Evolutionary conservation across 345 rosid genomes (phyloP).

Genomic region (Arabis hirsuta): DNA sequence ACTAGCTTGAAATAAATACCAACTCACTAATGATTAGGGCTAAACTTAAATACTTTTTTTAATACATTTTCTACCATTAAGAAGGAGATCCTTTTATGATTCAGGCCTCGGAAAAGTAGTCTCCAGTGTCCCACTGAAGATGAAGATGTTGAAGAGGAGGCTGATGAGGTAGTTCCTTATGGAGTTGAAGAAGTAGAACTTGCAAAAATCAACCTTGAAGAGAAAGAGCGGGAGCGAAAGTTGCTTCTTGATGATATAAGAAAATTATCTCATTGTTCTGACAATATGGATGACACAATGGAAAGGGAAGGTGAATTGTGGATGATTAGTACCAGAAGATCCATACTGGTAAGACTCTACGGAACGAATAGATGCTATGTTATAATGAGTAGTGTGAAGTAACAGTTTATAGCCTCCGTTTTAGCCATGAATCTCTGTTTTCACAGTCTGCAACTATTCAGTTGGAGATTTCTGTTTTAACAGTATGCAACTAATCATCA

Average conservation of each 20-base stretch:
- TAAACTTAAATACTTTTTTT: conserved; percentile 15
- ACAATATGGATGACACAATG: conserved; percentile 56
- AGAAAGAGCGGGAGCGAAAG: conserved; percentile 72
- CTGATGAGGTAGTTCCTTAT: conserved; percentile 95
- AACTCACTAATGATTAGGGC: conserved; percentile 4
- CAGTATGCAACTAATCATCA: conserved; percentile 21
- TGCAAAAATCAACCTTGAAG: conserved; percentile 86
- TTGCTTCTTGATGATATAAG: conserved; percentile 81
- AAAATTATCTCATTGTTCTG: conserved; percentile 63
- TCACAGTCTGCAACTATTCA: conserved; percentile 14
- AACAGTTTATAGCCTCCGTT: background rate
- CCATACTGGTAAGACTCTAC: conserved; percentile 49
- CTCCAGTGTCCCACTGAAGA: conserved; percentile 87
- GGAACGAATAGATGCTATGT: conserved; percentile 23
- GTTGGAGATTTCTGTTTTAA: background rate
- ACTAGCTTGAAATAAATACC: conserved; percentile 20
- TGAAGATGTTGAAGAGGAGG: conserved; percentile 96
- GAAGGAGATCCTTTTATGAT: conserved; percentile 32
- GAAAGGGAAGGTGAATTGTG: conserved; percentile 49
- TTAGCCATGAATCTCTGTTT: background rate
- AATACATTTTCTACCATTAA: background rate
- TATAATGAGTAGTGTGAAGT: background rate
- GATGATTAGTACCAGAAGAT: conserved; percentile 54
- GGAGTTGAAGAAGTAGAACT: conserved; percentile 98
- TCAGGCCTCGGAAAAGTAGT: conserved; percentile 94